Percentiles rank a stretch among this genome's conserved stretches.
These are phyloP conservation scores for Tetrastigma voinierianum DNA, from an alignment of 164 flowering plant species.

Conservation along the genomic window DNA sequence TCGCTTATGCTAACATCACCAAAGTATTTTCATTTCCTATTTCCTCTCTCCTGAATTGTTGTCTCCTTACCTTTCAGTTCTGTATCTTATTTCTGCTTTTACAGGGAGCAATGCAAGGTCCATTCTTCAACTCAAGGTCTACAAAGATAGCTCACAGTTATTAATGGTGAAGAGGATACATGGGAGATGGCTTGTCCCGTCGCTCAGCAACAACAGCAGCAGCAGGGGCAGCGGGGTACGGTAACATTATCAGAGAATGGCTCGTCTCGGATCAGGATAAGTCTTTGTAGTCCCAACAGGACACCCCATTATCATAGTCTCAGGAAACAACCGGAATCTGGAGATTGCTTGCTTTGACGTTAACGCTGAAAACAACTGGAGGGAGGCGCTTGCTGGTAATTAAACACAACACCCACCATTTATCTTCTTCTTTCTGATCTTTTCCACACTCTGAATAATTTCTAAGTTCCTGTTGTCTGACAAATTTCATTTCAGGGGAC, in stretches of 20 bases:
- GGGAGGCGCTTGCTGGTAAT: conserved; percentile 48
- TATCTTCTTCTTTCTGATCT: no score
- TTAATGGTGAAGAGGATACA: conserved; percentile 35
- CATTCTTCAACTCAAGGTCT: conserved; percentile 46
- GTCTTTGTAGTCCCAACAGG: conserved; percentile 59
- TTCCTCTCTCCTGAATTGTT: background rate
- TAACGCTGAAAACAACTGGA: conserved; percentile 38
- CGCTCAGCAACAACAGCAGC: conserved; percentile 1
- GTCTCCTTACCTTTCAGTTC: background rate
- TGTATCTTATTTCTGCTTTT: background rate
- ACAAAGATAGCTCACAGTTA: conserved; percentile 35
- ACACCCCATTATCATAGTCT: conserved; percentile 59
- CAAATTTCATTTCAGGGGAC: conserved; percentile 21
- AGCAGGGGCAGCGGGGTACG: background rate
- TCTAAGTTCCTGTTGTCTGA: background rate
- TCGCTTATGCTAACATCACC: conserved; percentile 46
- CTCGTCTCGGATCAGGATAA: conserved; percentile 19
- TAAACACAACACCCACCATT: no score
- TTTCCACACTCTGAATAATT: no score
- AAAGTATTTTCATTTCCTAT: conserved; percentile 20
- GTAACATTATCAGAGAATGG: conserved; percentile 28
- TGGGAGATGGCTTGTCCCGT: conserved; percentile 63
- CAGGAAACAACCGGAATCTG: conserved; percentile 34
- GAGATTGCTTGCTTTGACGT: conserved; percentile 54
- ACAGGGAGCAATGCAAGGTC: conserved; percentile 43